Evolutionary conservation across 2,329 filamentous ascomycete genomes (phyloP), one percentile per base, ranked within the genome.

Genomic region (Ilyonectria robusta): DNA sequence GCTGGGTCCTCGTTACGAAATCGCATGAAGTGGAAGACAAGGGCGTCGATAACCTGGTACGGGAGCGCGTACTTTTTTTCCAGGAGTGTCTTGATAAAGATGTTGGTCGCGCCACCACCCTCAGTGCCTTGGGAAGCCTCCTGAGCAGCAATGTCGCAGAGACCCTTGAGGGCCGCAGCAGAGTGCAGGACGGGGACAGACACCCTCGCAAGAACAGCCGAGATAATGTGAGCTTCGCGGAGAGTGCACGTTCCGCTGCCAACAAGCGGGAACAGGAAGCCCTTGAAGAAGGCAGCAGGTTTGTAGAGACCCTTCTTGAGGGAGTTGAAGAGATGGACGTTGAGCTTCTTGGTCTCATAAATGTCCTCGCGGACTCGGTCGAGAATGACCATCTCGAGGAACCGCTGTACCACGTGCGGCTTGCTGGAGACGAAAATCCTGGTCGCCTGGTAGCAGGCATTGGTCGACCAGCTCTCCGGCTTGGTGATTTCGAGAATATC

Each of bases 21-120:
- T 17, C 96, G 92, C 69, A 98, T 81, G 81, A 99, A 99, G 81
- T 99, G 95, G 84, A 98, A 98, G 10, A 99, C 96, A 2, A 98
- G 85, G 2, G 94, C 92, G 75, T 99, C 96, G 56, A 99, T 91
- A 60, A 97, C 95, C 81, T 97, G 95, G 84, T 93, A 98, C 0
- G 95, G 96, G 11, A 99, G 85, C 0, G 96, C 96, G 75, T 99
- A 98, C 78, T 97, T 97, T 88, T 99, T 99, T 82, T 98, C 95
- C 4, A 99, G 85, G 42, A 99, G 87, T 1, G 94, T 91, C 78
- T 94, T 94, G 83, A 99, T 97, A 81, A 99, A 97, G 74, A 97
- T 92, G 81, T 98, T 98, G 68, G 95, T 96, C 4, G 95, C 93
- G 53, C 95, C 95, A 19, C 94, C 95, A 51, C 93, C 93, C 80